phyloP scores from a whole-genome alignment of 2,329 filamentous ascomycete genomes.

The Fusarium devonianum region DNA sequence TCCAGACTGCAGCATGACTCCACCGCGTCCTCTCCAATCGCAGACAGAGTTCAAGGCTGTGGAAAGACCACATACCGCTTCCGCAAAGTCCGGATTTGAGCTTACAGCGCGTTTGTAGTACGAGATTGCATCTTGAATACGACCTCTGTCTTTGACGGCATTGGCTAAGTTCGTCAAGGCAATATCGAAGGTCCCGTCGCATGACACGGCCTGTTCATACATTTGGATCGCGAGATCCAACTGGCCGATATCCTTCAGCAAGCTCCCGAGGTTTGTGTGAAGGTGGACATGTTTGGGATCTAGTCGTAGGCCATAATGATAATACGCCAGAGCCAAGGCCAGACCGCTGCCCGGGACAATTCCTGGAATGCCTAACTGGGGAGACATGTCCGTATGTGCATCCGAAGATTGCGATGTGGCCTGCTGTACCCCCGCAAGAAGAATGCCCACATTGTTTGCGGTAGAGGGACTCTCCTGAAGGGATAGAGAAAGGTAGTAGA shows the following conservation, averaged over 20 bases:
- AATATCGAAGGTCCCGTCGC: slow-evolving; percentile 95
- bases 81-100: slow-evolving; percentile 94
- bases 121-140: slow-evolving; percentile 87
- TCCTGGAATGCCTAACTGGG: slow-evolving; percentile 69
- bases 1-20: slow-evolving; percentile 76
- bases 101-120: slow-evolving; percentile 92
- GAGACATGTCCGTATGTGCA: slow-evolving; percentile 13
- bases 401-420: slow-evolving; percentile 44
- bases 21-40: slow-evolving; percentile 89
- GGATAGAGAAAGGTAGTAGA: slow-evolving; percentile 95
- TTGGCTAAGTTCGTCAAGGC: slow-evolving; percentile 96
- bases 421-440: slow-evolving; percentile 94
- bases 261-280: slow-evolving; percentile 93
- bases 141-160: slow-evolving; percentile 94
- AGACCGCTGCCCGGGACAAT: slow-evolving; percentile 86
- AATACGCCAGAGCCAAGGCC: slow-evolving; percentile 88
- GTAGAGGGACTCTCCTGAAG: slow-evolving; percentile 96
- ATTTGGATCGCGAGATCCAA: slow-evolving; percentile 90
- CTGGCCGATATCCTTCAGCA: slow-evolving; percentile 96
- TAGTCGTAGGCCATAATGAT: slow-evolving; percentile 89
- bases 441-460: slow-evolving; percentile 96
- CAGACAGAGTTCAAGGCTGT: slow-evolving; percentile 97
- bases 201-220: slow-evolving; percentile 94
- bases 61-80: slow-evolving; percentile 93
- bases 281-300: slow-evolving; percentile 92